Evolutionary conservation across 768 basidiomycete genomes (phyloP).

Genomic region (Xerocomellus chrysenteron): DNA sequence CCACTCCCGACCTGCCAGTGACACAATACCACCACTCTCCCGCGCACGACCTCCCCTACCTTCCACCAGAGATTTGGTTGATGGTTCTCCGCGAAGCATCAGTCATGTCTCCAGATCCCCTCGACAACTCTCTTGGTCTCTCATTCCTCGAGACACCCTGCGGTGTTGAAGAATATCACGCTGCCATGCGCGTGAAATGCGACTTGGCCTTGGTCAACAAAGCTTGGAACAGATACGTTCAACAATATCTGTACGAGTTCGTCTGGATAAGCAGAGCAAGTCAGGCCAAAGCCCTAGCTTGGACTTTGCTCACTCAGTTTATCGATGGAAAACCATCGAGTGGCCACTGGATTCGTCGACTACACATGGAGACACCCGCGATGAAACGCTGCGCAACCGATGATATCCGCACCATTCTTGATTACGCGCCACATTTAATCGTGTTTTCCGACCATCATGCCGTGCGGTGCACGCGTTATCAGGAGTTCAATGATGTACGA

Average conservation of each 20-base stretch:
- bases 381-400: constrained; percentile 64
- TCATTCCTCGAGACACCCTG: constrained; percentile 56
- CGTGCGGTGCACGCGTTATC: constrained; percentile 54
- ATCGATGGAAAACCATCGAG: constrained; percentile 36
- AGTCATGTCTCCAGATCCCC: constrained; percentile 41
- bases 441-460: constrained; percentile 65
- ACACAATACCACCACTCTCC: constrained; percentile 27
- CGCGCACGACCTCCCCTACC: constrained; percentile 38
- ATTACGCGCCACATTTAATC: constrained; percentile 57
- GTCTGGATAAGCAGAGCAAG: constrained; percentile 63
- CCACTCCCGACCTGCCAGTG: constrained; percentile 1
- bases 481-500: constrained; percentile 43
- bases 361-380: constrained; percentile 68
- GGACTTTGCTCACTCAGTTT: constrained; percentile 43
- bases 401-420: constrained; percentile 67
- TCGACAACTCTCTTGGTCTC: constrained; percentile 48
- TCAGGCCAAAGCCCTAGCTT: constrained; percentile 48
- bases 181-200: constrained; percentile 48
- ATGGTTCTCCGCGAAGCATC: constrained; percentile 61
- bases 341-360: constrained; percentile 55
- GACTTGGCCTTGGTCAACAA: constrained; percentile 53
- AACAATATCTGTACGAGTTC: constrained; percentile 62
- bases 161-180: constrained; percentile 45
- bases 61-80: constrained; percentile 69
- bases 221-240: constrained; percentile 52